Conservation (phyloP, 2,329 filamentous ascomycete species). For the Phialophora tarda region DNA sequence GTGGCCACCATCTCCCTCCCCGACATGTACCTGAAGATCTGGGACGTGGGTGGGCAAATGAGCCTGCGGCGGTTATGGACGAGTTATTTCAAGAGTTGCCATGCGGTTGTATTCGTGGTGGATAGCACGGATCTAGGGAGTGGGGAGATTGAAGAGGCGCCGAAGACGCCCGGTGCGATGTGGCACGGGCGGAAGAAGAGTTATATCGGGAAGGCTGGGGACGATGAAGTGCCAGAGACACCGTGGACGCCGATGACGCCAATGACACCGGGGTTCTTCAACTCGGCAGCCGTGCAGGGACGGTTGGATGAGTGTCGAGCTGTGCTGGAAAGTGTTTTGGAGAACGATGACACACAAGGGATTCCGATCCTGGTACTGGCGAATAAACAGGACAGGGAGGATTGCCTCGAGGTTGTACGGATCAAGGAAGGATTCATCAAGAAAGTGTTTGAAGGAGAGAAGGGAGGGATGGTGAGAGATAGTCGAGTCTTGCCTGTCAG, state of each 20-base stretch:
- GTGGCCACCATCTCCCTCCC: slow-evolving; percentile 88
- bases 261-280: slow-evolving; percentile 44
- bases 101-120: slow-evolving; percentile 97
- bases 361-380: slow-evolving; percentile 91
- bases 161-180: slow-evolving; percentile 25
- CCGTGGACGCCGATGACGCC: slow-evolving; percentile 46
- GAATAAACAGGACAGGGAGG: slow-evolving; percentile 97
- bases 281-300: slow-evolving; percentile 46
- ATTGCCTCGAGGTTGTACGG: slow-evolving; percentile 94
- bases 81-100: slow-evolving; percentile 89
- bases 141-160: slow-evolving; percentile 63
- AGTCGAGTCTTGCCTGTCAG: slow-evolving; percentile 89
- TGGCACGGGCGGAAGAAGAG: slow-evolving; percentile 40
- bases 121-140: slow-evolving; percentile 88
- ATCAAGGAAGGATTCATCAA: slow-evolving; percentile 97
- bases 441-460: slow-evolving; percentile 93
- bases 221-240: slow-evolving; percentile 43
- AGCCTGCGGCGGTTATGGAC: slow-evolving; percentile 90
- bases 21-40: slow-evolving; percentile 97
- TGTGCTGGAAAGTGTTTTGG: slow-evolving; percentile 87
- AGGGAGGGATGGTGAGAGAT: slow-evolving; percentile 83
- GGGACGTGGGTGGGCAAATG: slow-evolving; percentile 96
- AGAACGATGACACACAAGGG: slow-evolving; percentile 84
- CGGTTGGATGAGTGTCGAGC: slow-evolving; percentile 85
- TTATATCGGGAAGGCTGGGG: slow-evolving; percentile 35